Evolutionary conservation across 2,329 filamentous ascomycete species (phyloP).

Genomic region (Claviceps africana): DNA sequence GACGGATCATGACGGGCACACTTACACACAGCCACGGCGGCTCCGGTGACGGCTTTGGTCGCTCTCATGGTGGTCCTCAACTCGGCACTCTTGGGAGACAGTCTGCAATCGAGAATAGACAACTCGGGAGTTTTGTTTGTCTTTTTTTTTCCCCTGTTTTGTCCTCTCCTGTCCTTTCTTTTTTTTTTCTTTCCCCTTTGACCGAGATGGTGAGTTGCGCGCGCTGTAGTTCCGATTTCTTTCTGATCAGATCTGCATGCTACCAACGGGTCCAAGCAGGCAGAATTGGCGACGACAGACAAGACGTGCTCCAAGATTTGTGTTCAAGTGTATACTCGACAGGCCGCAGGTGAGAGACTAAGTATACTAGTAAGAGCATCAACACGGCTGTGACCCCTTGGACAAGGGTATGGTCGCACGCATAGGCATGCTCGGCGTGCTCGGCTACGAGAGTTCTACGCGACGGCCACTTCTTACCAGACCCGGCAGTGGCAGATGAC

Average conservation of each 20-base stretch:
- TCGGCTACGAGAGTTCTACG: too few species aligned
- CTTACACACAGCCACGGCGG: slow-evolving; percentile 1
- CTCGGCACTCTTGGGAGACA: background rate
- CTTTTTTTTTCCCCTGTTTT: background rate
- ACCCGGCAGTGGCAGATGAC: background rate
- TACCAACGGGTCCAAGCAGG: background rate
- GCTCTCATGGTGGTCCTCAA: background rate
- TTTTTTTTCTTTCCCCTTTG: background rate
- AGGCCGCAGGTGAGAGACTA: background rate
- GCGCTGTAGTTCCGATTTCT: too few species aligned
- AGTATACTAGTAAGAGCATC: too few species aligned
- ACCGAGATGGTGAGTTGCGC: too few species aligned
- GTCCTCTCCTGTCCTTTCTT: background rate
- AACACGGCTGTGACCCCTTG: background rate
- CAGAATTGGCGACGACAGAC: background rate
- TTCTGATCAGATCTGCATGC: background rate
- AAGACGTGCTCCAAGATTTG: background rate
- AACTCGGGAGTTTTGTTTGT: background rate
- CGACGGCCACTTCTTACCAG: too few species aligned
- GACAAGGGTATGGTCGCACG: background rate
- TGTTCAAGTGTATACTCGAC: background rate
- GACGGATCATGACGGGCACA: background rate
- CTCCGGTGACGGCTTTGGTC: background rate
- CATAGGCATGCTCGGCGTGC: background rate
- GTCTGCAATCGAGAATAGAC: background rate